A percentile compares a stretch with the other conserved stretches of the same genome.
These are phyloP conservation scores for Closterium sp. DNA, from an alignment of 139 green algal species.

Conservation along the genomic window DNA sequence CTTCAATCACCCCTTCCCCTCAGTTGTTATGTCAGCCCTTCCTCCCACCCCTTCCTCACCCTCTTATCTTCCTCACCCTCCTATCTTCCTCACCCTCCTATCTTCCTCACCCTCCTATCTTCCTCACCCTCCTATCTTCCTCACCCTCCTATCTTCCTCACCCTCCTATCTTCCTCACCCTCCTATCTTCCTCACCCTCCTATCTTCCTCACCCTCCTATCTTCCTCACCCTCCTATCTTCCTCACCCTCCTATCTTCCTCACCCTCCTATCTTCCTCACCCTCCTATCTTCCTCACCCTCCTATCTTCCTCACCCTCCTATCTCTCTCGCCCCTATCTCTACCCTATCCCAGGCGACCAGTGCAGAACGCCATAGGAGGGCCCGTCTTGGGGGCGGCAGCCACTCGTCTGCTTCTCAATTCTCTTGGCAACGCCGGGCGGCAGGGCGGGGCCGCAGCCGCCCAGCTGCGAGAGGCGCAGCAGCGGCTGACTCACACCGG, in stretches of 20 bases:
- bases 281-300: no score
- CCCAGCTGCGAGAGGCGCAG: not conserved
- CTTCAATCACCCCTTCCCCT: no score
- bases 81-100: not conserved
- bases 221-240: not conserved
- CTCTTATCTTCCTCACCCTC: not conserved
- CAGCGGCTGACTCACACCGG: not conserved
- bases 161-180: not conserved
- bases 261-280: not conserved
- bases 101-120: not conserved
- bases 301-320: no score
- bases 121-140: no score
- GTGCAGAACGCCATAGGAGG: constrained; percentile 28
- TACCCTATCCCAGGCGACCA: constrained; percentile 19
- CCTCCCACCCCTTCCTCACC: not conserved
- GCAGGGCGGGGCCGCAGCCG: not conserved
- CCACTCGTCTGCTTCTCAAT: constrained; percentile 33
- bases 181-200: not conserved
- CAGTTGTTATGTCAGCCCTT: no score
- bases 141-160: not conserved
- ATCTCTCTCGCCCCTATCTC: not conserved
- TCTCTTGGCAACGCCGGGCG: not conserved
- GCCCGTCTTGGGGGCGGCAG: constrained; percentile 18
- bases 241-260: no score
- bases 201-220: no score